Evolutionary conservation across 2,329 filamentous ascomycete species (phyloP).

Genomic region (Colletotrichum cereale): DNA sequence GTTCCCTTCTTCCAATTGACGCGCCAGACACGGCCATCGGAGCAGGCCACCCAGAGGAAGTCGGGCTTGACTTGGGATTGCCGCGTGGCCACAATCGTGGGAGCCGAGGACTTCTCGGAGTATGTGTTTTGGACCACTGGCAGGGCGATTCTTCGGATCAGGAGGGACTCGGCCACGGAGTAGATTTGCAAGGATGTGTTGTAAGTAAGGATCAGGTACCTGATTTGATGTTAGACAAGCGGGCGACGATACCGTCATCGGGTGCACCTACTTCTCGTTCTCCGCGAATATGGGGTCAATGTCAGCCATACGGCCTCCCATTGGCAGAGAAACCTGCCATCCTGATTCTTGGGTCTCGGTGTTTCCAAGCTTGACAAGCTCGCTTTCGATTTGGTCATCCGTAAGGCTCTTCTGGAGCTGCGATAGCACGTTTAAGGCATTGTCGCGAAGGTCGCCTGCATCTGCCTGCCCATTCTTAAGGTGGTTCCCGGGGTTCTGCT

Average conservation of each 20-base stretch:
- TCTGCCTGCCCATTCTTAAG: constrained; percentile 28
- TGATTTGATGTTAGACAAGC: constrained; percentile 52
- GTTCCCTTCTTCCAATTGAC: constrained; percentile 69
- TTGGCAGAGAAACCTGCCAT: constrained; percentile 74
- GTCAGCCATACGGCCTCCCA: constrained; percentile 75
- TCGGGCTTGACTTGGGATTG: constrained; percentile 56
- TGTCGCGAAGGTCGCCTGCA: constrained; percentile 34
- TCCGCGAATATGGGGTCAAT: constrained; percentile 72
- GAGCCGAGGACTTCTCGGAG: constrained; percentile 45
- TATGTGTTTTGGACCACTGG: constrained; percentile 46
- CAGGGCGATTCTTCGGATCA: constrained; percentile 78
- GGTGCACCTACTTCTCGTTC: constrained; percentile 68
- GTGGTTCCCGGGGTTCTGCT: constrained; percentile 42
- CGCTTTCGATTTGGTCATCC: constrained; percentile 33
- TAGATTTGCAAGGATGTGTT: constrained; percentile 84
- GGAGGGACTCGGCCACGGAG: constrained; percentile 82
- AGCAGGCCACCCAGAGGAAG: constrained; percentile 71
- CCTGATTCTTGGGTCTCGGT: constrained; percentile 45
- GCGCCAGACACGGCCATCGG: constrained; percentile 67
- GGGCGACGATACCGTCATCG: constrained; percentile 23
- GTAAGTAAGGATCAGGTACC: constrained; percentile 81
- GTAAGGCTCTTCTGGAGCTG: constrained; percentile 35
- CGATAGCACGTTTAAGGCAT: constrained; percentile 39
- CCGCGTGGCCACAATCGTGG: constrained; percentile 57
- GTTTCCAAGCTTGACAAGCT: constrained; percentile 32